phyloP scores from a whole-genome alignment of 495 filamentous ascomycete species.

The Copromyces sp. region DNA sequence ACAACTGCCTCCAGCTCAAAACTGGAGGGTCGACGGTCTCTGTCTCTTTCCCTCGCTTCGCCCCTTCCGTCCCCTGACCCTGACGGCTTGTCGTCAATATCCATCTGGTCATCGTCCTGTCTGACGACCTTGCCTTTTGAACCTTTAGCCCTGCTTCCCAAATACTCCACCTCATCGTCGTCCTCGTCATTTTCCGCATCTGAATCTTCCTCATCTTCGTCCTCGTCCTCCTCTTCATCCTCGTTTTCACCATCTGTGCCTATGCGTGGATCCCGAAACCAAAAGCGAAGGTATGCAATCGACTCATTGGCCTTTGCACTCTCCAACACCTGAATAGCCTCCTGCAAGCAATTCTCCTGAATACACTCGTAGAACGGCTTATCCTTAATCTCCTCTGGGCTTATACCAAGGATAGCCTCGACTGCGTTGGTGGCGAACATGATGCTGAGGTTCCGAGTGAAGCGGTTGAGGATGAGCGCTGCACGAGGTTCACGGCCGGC shows the following conservation, averaged over 20 bases:
- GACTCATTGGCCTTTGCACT: slow-evolving; percentile 88
- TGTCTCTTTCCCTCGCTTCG: neutral
- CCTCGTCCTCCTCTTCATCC: slow-evolving; percentile 26
- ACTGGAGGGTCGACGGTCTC: neutral
- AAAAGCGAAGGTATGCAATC: slow-evolving; percentile 88
- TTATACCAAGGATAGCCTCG: slow-evolving; percentile 59
- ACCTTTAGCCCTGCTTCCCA: slow-evolving; percentile 6
- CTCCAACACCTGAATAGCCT: slow-evolving; percentile 69
- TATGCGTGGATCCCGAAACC: slow-evolving; percentile 61
- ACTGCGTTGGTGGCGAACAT: slow-evolving; percentile 81
- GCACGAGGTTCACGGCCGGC: slow-evolving; percentile 69
- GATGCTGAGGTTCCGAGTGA: slow-evolving; percentile 70
- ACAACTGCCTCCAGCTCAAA: slow-evolving; percentile 80
- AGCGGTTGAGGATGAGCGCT: slow-evolving; percentile 78
- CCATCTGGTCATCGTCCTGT: slow-evolving; percentile 17
- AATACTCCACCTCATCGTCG: neutral
- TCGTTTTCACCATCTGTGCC: slow-evolving; percentile 24
- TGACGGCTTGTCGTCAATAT: slow-evolving; percentile 19
- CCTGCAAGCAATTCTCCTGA: slow-evolving; percentile 59
- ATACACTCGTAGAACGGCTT: slow-evolving; percentile 78
- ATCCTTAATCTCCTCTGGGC: slow-evolving; percentile 52
- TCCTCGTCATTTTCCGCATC: slow-evolving; percentile 13
- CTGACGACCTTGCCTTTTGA: slow-evolving; percentile 15
- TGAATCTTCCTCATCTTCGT: slow-evolving; percentile 20
- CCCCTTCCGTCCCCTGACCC: neutral